Percentiles rank a stretch among this genome's conserved stretches.
phyloP scores from a whole-genome alignment of 257 asterid species.

The Lycium barbarum region DNA sequence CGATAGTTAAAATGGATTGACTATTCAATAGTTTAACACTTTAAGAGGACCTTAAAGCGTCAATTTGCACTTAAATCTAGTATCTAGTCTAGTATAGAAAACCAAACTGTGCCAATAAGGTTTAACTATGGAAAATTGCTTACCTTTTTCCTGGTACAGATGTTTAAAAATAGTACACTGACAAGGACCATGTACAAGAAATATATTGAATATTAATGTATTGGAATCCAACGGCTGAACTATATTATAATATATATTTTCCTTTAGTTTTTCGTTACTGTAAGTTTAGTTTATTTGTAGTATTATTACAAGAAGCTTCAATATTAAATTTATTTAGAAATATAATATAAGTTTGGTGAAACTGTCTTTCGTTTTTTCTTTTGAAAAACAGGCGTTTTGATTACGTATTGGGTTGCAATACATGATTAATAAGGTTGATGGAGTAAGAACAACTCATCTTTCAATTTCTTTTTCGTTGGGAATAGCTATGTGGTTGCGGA shows the following conservation, averaged over 20 bases:
- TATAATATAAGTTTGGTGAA: slow-evolving; percentile 21
- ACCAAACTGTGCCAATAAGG: not conserved
- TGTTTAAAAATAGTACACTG: not conserved
- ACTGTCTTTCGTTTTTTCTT: not conserved
- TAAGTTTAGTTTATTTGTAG: not conserved
- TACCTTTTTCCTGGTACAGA: not conserved
- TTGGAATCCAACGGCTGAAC: not conserved
- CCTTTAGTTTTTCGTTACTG: not conserved
- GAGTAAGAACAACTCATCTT: not conserved
- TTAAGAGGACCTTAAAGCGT: not conserved
- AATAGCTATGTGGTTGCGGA: not conserved
- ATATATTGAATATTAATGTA: not conserved
- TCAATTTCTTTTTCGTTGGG: not conserved
- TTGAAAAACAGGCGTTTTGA: not conserved
- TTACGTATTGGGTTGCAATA: not conserved
- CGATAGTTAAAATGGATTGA: not conserved
- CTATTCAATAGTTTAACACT: slow-evolving; percentile 13
- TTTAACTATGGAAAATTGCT: not conserved
- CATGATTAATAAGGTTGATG: not conserved
- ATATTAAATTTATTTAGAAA: not conserved
- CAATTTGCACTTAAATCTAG: slow-evolving; percentile 1
- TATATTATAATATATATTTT: not conserved
- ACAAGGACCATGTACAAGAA: not conserved
- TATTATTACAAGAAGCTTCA: not conserved
- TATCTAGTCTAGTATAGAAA: not conserved